Base-by-base conservation (phyloP, 1,284 basidiomycete genomes). In the Boletus semigastroideus region DNA sequence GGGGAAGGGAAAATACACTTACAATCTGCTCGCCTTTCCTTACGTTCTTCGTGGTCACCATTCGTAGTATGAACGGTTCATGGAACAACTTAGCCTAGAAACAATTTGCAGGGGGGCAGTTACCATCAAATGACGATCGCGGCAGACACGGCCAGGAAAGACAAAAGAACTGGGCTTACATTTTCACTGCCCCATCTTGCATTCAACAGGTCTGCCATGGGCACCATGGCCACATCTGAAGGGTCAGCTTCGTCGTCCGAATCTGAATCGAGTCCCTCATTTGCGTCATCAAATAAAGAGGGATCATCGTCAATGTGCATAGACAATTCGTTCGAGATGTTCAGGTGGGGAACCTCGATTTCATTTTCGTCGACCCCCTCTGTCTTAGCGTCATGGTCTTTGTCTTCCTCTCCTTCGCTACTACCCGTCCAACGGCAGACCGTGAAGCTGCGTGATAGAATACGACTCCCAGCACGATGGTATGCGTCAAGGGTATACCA, bases 151-250 rank as follows among this genome's bases (percentile, higher is more conserved):
- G 13, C 0, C 8, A 6, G 7, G 11, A 20, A 42, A 36, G 10
- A 34, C 0, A 0, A 38, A 28, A 46, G 20, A 27, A 36, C 9
- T 30, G 11, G 22, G 67, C 83, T 54, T 60, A 92, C 94, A 60
- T 97, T 98, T 70, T 94, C 90, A 30, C 80, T 81, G n/a, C 83
- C 87, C 67, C 84, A 92, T 50, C 85, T 82, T 7, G 94, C 94
- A 61, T 96, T 97, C 46, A 96, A 77, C 78, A 98, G 87, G 70
- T 98, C 96, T 1, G 96, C 97, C 78, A 99, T 87, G 0, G 96
- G 96, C 1, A 98, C 90, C 94, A 99, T 97, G 1, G 91, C 86
- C 11, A 94, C 86, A 58, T 92, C 84, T 2, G 80, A 76, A 2
- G 84, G 74, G 51, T 88, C 77, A 11, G 85, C 84, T 12, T 82